Percentiles rank a stretch among this genome's conserved stretches.
phyloP scores from a whole-genome alignment of 345 rosid genomes.

The Citrus sp. region DNA sequence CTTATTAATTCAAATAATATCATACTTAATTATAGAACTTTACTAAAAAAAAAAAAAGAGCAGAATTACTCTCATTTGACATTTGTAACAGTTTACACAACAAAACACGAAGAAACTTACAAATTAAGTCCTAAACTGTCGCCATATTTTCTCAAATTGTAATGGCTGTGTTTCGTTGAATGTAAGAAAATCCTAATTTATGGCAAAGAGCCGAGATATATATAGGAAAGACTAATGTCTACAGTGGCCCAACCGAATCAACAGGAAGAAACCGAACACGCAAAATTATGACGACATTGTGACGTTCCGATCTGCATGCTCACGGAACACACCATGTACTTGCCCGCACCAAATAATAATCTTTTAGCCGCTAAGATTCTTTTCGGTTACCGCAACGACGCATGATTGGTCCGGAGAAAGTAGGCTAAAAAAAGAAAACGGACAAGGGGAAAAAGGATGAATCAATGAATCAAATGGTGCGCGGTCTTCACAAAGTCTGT shows the following conservation, averaged over 20 bases:
- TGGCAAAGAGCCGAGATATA: background rate
- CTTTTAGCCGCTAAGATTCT: background rate
- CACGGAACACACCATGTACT: background rate
- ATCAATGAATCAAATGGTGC: conserved; percentile 28
- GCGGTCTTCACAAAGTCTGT: conserved; percentile 39
- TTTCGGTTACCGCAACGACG: background rate
- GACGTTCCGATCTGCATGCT: background rate
- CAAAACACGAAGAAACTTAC: no score
- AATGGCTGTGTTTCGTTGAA: background rate
- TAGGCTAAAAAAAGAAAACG: background rate
- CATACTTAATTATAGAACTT: no score
- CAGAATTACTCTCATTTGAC: no score
- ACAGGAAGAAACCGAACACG: background rate
- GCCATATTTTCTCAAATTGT: background rate
- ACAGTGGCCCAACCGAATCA: background rate
- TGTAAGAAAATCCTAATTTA: background rate
- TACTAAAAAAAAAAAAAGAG: no score
- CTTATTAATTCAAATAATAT: no score
- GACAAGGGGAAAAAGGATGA: background rate
- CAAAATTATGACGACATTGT: background rate
- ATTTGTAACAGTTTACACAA: no score
- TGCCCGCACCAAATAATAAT: background rate
- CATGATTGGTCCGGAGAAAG: background rate
- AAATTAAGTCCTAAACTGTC: no score
- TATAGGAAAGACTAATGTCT: background rate